Base-by-base conservation (phyloP, 1,284 basidiomycete genomes). In the Ustilago sp. region DNA sequence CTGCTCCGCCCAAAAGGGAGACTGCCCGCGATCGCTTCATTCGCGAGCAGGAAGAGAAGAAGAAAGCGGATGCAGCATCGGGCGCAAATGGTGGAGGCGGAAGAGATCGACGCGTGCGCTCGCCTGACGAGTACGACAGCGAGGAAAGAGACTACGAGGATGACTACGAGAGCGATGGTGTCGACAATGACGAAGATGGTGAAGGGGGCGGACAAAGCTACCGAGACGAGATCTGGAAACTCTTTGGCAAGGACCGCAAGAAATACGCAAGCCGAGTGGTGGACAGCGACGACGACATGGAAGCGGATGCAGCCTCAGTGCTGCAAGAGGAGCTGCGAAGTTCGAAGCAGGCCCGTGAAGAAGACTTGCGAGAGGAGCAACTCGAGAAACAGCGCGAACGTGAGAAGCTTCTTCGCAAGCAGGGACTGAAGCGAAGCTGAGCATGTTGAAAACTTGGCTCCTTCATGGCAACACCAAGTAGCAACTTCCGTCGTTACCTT, bases 211-310 rank as follows among this genome's bases (percentile, higher is more conserved):
- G 38, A 2, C 43, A 61, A 17, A 77, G 60, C 61, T 65, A 65
- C 19, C 75, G 79, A 3, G 80, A 82, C 34, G 72, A 84, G 62
- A 84, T 85, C 57, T 85, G 83, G 83, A 66, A 68, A 31, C 59
- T 83, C 23, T 81, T 85, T 55, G 82, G 82, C 55, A 74, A 79
- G 45, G 72, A 84, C 34, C 77, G 81, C 39, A 69, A 71, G 19
- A 63, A 72, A 62, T 83, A 83, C 54, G 70, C 76, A 2, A 73
- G 74, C 48, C 63, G 77, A 12, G 62, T 79, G 43, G 72, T 79
- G 39, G 79, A 82, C 41, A 81, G 80, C 72, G 81, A 83, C 59
- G 82, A 83, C 58, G 83, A 85, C 28, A 85, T 85, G 83, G 83
- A 85, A 52, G 83, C 83, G 4, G 83, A 80, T 28, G 80, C 82